Percentiles rank a stretch among this genome's conserved stretches.
Conservation (phyloP, 1,139 yeast genomes). For the Hansenula lynferdii region DNA sequence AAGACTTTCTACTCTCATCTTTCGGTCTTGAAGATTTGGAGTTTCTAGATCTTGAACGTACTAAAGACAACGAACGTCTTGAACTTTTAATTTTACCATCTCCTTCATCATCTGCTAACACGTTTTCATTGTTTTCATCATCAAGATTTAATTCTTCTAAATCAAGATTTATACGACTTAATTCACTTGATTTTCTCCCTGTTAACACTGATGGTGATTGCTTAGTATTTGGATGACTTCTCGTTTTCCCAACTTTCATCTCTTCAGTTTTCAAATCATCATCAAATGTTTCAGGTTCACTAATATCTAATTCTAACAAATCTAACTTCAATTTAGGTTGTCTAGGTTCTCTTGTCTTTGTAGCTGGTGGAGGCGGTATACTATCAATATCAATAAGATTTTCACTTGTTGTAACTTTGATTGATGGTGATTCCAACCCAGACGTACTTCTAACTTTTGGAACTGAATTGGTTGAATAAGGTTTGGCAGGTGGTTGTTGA, state of each 20-base stretch:
- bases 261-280: conserved; percentile 19
- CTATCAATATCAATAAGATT: conserved; percentile 14
- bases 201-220: background rate
- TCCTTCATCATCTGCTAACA: background rate
- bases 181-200: conserved; percentile 16
- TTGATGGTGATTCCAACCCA: conserved; percentile 4
- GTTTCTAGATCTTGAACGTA: conserved; percentile 7
- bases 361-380: conserved; percentile 1
- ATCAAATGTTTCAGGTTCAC: conserved; percentile 14
- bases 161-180: conserved; percentile 14
- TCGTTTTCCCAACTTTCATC: conserved; percentile 9
- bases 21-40: background rate
- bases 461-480: conserved; percentile 2
- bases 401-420: conserved; percentile 3
- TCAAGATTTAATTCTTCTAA: conserved; percentile 19
- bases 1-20: conserved; percentile 6
- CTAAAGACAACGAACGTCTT: conserved; percentile 14
- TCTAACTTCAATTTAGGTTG: conserved; percentile 15
- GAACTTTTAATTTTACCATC: conserved; percentile 2
- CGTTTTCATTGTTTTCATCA: conserved; percentile 3
- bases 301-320: conserved; percentile 13
- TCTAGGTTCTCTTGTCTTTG: conserved; percentile 6
- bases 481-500: conserved; percentile 1
- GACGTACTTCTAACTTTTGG: conserved; percentile 4
- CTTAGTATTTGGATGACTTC: background rate